Base-by-base conservation (phyloP, 805 yeast species). In the Ogataea polymorpha region DNA sequence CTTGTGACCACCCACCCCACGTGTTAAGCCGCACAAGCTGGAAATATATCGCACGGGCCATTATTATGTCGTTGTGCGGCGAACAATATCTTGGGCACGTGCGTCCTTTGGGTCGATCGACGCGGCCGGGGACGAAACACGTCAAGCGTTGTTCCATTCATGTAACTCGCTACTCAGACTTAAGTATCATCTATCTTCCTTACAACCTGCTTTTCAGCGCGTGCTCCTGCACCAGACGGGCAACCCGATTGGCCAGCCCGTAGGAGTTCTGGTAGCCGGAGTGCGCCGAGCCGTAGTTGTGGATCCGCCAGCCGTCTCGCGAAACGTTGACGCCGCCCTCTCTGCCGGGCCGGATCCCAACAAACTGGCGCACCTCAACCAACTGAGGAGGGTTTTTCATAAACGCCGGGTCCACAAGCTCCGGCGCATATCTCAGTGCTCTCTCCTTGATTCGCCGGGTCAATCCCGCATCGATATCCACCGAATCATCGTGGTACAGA, bases 281-380 rank as follows among this genome's bases (percentile, higher is more conserved):
- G 29, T 87, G 88, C 11, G 79, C 87, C 16, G 88, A 85, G 2
- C 89, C 87, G 56, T 81, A 82, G 53, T 77, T 78, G 54, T 82
- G 87, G 23, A 81, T 70, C 11, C 42, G 47, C 46, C 64, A 64
- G 10, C 49, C 37, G 23, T 55, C 59, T 33, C 30, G 51, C 13
- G 70, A 70, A 4, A 79, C 58, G 35, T 77, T 65, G 10, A 72
- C 60, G 0, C 89, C 90, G 7, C 76, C 79, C 11, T 63, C 55
- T 56, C 88, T 70, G 1, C 80, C 84, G 1, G 89, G 89, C 52
- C 89, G 70, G 53, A 82, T 79, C 0, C 88, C 89, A 8, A 82
- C 85, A 57, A 80, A 81, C 31, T 71, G 59, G 39, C 71, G 67
- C 16, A 67, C 69, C n/a, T 81, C 66, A 34, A 77, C 78, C 41